Base-by-base conservation (phyloP, 805 yeast species). In the Ogataea chonburiensis region DNA sequence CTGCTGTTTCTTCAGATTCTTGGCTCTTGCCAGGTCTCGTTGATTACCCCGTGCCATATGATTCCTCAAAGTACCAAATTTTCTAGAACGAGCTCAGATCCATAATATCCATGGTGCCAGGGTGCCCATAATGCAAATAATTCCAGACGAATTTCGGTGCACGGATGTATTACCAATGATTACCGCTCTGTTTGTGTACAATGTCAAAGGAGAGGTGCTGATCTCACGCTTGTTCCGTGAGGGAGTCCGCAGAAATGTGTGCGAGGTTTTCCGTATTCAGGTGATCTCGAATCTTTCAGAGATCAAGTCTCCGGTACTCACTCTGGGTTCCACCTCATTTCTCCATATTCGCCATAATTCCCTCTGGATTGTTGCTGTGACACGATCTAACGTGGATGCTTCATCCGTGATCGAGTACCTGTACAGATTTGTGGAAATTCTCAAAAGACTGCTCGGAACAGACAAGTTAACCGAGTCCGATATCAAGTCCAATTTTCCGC, bases 11-110 rank as follows among this genome's bases (percentile, higher is more conserved):
- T 91, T 93, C 60, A 67, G 60, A 64, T 86, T 86, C 67, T 86
- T 91, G 43, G 80, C 86, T 58, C 98, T 76, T 20, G 97, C 97
- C 52, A 85, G 73, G 25, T 91, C 98, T 62, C 98, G 77, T 66
- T 93, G 98, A 63, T 91, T 93, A 20, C 98, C 98, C 69, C 98
- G 77, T 35, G 96, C 81, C 97, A 91, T 89, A 18, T 17, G 22
- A 12, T 16, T 9, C 26, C 11, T 5, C 20, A 24, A n/a, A n/a
- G n/a, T n/a, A n/a, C n/a, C 26, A 17, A 17, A 28, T 17, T 5
- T 17, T 28, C 17, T 28, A 23, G 13, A 8, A 23, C 7, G 7
- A n/a, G 13, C 22, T 19, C 10, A n/a, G n/a, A n/a, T n/a, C n/a
- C n/a, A n/a, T n/a, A 24, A 19, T 7, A 7, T 19, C 28, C 28